Evolutionary conservation across 2,329 filamentous ascomycete genomes (phyloP).

Genomic region (Clonostachys solani): DNA sequence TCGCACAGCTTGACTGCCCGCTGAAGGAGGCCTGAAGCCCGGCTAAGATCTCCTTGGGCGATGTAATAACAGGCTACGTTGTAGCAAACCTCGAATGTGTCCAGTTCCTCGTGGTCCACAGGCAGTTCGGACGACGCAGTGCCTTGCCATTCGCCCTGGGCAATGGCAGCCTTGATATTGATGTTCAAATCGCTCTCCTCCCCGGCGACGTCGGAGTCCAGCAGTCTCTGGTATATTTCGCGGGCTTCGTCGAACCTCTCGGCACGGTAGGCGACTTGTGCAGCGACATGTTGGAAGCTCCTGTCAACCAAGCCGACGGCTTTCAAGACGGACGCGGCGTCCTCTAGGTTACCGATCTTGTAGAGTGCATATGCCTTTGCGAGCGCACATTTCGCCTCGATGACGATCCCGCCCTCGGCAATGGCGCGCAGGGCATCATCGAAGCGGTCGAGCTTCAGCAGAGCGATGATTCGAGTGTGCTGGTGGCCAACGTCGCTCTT

Average conservation of each 20-base stretch:
- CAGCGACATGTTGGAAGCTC: slow-evolving; percentile 48
- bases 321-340: slow-evolving; percentile 49
- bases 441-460: slow-evolving; percentile 79
- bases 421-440: slow-evolving; percentile 70
- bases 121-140: slow-evolving; percentile 35
- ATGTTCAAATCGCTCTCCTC: slow-evolving; percentile 74
- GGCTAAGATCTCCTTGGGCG: slow-evolving; percentile 61
- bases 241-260: slow-evolving; percentile 69
- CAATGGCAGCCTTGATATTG: slow-evolving; percentile 68
- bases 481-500: slow-evolving; percentile 57
- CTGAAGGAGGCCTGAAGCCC: slow-evolving; percentile 64
- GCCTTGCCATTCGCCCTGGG: slow-evolving; percentile 69
- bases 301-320: slow-evolving; percentile 21
- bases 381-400: slow-evolving; percentile 58
- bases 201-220: slow-evolving; percentile 40
- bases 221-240: slow-evolving; percentile 57
- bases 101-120: slow-evolving; percentile 56
- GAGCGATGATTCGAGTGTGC: slow-evolving; percentile 67
- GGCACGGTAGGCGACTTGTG: slow-evolving; percentile 68
- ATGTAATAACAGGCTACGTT: slow-evolving; percentile 74
- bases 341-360: slow-evolving; percentile 66
- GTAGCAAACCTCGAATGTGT: slow-evolving; percentile 78
- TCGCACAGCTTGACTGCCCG: slow-evolving; percentile 69
- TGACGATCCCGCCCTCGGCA: slow-evolving; percentile 54
- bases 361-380: slow-evolving; percentile 83